Evolutionary conservation across 345 rosid species (phyloP).

Genomic region (Turnera subulata): DNA sequence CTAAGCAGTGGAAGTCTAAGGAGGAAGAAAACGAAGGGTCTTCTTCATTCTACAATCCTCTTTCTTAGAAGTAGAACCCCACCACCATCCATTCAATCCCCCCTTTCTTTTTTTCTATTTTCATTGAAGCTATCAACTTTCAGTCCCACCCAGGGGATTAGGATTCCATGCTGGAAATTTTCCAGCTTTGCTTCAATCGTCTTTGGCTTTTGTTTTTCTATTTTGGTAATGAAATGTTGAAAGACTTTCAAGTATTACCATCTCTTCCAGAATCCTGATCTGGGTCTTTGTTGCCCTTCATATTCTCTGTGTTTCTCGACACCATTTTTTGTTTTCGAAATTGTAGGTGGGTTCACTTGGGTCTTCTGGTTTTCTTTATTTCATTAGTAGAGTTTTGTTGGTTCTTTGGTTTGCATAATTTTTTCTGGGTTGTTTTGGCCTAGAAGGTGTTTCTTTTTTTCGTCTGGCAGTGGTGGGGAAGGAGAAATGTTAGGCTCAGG

Average conservation of each 20-base stretch:
- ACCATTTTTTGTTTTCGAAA: not conserved
- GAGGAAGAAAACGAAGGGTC: conserved; percentile 20
- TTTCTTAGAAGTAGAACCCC: too few relatives aligned
- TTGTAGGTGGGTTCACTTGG: not conserved
- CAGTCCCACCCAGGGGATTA: conserved; percentile 33
- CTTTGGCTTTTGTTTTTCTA: not conserved
- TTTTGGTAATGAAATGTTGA: not conserved
- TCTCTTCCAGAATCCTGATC: conserved; percentile 19
- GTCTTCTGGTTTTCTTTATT: not conserved
- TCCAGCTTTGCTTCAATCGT: too few relatives aligned
- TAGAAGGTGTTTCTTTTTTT: not conserved
- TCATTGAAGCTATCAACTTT: too few relatives aligned
- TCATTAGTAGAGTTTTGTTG: not conserved
- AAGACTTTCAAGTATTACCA: conserved; percentile 1
- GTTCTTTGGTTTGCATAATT: not conserved
- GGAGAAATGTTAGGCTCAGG: conserved; percentile 37
- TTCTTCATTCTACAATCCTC: conserved; percentile 8
- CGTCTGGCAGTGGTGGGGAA: not conserved
- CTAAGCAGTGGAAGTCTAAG: conserved; percentile 10
- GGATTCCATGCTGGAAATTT: conserved; percentile 11
- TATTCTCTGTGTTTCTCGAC: not conserved
- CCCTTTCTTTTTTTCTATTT: not conserved
- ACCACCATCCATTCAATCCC: conserved; percentile 2
- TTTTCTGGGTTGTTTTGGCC: not conserved
- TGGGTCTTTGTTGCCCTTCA: conserved; percentile 12